Base-by-base conservation (phyloP, 805 yeast species). In the Cephaloascus albidus region DNA sequence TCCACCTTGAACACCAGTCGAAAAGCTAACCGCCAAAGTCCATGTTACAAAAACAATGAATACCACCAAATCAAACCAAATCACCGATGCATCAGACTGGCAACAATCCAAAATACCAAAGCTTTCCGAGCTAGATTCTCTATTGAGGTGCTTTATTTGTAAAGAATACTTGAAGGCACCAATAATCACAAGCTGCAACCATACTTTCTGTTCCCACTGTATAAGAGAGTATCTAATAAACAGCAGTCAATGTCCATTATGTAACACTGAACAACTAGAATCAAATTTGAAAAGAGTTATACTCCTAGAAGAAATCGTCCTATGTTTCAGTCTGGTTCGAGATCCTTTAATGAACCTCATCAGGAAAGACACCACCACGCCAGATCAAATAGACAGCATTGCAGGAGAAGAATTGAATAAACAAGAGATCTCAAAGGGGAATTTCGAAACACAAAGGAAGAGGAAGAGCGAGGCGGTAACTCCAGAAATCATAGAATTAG, bases 191-290 rank as follows among this genome's bases (percentile, higher is more conserved):
- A 72, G 81, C 2, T 89, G 97, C 63, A 81, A 85, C 30, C 97
- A 89, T 56, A 80, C 89, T 1, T 89, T 87, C 55, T 89, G 97
- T 58, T 85, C 95, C 0, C 68, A 79, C 12, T 89, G 97, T 55
- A 84, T 89, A 20, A 67, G 96, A 42, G 74, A 82, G 44, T 76
- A 81, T 45, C 59, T 89, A 32, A 62, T 76, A n/a, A 58, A 58
- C 31, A 74, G 72, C 23, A 70, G 73, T 16, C 63, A 70, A 42
- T 89, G 97, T 52, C 96, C 97, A 0, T 59, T 85, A 38, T 89
- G 97, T 55, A 70, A 81, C 18, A 67, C 72, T 19, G 85, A 80
- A 47, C 73, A 81, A 23, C 74, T 78, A 51, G 89, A 85, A 44
- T 77, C 89, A 37, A 73, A 74, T 46, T 58, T 89, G 36, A 70